Base-by-base conservation (phyloP, 2,329 filamentous ascomycete genomes). In the Coleophoma eucalyptorum region DNA sequence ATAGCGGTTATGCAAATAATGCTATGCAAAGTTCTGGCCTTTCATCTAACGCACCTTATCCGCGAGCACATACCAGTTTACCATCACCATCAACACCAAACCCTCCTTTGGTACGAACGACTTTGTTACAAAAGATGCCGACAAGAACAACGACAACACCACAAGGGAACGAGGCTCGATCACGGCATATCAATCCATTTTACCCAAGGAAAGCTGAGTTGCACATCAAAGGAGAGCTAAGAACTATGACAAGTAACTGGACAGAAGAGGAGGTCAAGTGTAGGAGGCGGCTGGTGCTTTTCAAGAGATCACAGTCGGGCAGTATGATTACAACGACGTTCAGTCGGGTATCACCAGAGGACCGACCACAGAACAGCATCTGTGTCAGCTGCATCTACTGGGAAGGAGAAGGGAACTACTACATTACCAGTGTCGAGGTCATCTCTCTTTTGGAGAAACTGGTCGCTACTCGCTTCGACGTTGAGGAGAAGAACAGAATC, bases 331-430 rank as follows among this genome's bases (percentile, higher is more conserved):
- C 84, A 33, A 83, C 90, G 13, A 86, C 79, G 13, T 97, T 97
- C 72, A 83, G 86, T 46, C 77, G 91, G 0, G 85, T 97, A 43
- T 78, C 88, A 15, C 83, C 84, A 13, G 89, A 90, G 62, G 89
- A 96, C 55, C 83, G 91, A 19, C 82, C 86, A 1, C 83, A 86
- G 3, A 89, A 93, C 72, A 91, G 87, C 70, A 93, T 95, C 54
- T 96, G 91, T 71, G 90, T 99, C 66, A 97, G 92, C 70, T 99
- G 94, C 75, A 99, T 99, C 64, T 92, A 86, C 77, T 99, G 94
- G 94, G 87, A 87, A 52, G 91, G 96, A 70, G 95, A 91, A 71
- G 76, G 84, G 44, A 89, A 96, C 62, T 96, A 87, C 69, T 97
- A 85, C 67, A 91, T 97, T 49, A 97, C 94, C 3, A 97, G 92